phyloP scores from a whole-genome alignment of 2,329 filamentous ascomycete species.

The Alternaria ventricosa region DNA sequence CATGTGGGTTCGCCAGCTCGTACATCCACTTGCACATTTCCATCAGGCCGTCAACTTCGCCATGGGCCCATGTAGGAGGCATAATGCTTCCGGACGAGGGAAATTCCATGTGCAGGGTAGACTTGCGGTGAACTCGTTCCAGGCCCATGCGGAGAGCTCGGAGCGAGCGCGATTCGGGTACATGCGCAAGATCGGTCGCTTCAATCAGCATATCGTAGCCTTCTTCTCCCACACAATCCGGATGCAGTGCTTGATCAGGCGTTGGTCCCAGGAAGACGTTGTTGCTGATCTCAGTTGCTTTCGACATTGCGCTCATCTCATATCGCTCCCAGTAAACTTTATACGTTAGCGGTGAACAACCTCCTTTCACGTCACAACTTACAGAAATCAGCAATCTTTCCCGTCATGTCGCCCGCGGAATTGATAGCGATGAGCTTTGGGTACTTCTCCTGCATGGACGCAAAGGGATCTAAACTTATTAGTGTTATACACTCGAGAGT shows the following conservation, averaged over 20 bases:
- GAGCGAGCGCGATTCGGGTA: constrained; percentile 73
- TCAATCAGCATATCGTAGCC: constrained; percentile 87
- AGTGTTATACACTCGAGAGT: not conserved
- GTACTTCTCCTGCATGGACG: constrained; percentile 70
- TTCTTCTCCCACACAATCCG: constrained; percentile 52
- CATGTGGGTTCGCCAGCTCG: constrained; percentile 72
- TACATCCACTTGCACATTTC: constrained; percentile 92
- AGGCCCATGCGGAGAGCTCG: constrained; percentile 66
- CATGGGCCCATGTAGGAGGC: constrained; percentile 81
- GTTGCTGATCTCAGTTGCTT: constrained; percentile 82
- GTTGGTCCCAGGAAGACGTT: constrained; percentile 93
- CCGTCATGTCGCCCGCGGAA: constrained; percentile 73
- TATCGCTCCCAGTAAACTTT: constrained; percentile 78
- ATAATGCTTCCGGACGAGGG: constrained; percentile 94
- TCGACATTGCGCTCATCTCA: constrained; percentile 95
- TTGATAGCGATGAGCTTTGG: constrained; percentile 77
- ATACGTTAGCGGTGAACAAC: not conserved
- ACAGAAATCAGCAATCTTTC: constrained; percentile 84
- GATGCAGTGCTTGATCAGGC: constrained; percentile 67
- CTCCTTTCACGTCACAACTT: constrained; percentile 31
- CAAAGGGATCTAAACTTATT: constrained; percentile 31
- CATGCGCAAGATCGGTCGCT: constrained; percentile 80
- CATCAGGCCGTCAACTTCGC: constrained; percentile 82
- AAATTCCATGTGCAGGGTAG: constrained; percentile 73
- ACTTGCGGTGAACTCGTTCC: constrained; percentile 50